Base-by-base conservation (phyloP, 2,329 filamentous ascomycete genomes). In the Fusarium paranaense region DNA sequence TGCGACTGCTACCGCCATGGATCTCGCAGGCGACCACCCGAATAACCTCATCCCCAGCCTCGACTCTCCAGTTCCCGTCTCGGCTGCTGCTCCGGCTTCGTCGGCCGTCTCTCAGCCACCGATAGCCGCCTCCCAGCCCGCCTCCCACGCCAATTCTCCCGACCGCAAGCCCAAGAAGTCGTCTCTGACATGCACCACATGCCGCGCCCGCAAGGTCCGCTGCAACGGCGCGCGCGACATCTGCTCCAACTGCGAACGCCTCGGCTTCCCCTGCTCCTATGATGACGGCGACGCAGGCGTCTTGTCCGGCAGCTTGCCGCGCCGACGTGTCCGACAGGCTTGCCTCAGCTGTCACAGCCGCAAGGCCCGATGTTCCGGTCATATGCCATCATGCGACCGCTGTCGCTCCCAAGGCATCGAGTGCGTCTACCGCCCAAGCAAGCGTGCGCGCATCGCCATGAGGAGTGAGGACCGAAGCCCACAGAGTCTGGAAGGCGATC, bases 361-460 rank as follows among this genome's bases (percentile, higher is more conserved):
- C 74, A 90, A 90, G 77, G 89, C 89, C 33, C 83, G 88, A 58
- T 90, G 89, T 81, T 90, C 86, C 62, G 89, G 89, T n/a, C 86
- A 89, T 71, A 83, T 86, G 59, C 89, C 88, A 5, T 84, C 86
- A 62, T 90, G 89, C 75, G 87, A 89, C 60, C 83, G 83, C 22
- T 85, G 83, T 42, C 86, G 86, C 25, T 81, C 83, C 6, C 88
- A 90, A 62, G 87, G 87, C 9, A 86, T 90, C 61, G 86, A 89
- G 33, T 90, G 89, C 64, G 81, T 90, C 63, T 90, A 90, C 72
- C 86, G 86, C 22, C 84, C 85, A 6, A 85, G 85, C 13, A 88
- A 87, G 77, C 83, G 87, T 33, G 74, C 78, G 42, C 78, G 79
- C 58, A 76, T 79, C 27, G 70, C 80, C 14, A 62, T 64, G 47